Conservation (phyloP, 1,284 basidiomycete genomes). For the Moesziomyces globuligerus region DNA sequence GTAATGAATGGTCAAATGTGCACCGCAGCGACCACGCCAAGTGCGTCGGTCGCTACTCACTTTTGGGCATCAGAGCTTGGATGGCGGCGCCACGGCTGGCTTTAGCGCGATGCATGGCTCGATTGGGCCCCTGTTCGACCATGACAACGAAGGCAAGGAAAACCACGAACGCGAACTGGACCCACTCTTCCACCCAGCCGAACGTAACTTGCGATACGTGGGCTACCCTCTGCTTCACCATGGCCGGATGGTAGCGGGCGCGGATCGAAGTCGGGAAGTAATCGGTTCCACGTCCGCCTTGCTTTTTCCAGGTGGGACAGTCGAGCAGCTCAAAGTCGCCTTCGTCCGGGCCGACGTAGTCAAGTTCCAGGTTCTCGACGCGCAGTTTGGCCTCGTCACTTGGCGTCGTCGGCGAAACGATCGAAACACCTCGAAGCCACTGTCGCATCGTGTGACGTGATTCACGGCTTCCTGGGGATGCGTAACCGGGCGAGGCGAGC, state of each 20-base stretch:
- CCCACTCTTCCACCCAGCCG: conserved; percentile 58
- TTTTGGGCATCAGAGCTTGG: too few species aligned
- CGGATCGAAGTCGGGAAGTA: conserved; percentile 53
- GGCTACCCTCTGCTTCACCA: conserved; percentile 53
- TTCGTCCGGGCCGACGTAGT: conserved; percentile 24
- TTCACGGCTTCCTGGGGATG: conserved; percentile 7
- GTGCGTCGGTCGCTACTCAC: too few species aligned
- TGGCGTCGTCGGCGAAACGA: conserved; percentile 14
- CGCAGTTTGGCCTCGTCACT: not conserved
- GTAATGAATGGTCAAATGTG: too few species aligned
- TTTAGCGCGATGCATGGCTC: conserved; percentile 12
- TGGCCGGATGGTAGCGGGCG: conserved; percentile 51
- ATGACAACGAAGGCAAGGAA: conserved; percentile 59
- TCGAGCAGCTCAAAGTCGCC: conserved; percentile 55
- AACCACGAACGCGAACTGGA: conserved; percentile 54
- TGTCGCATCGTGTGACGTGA: conserved; percentile 22
- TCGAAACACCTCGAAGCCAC: conserved; percentile 27
- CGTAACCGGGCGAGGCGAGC: conserved; percentile 2
- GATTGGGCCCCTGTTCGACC: conserved; percentile 42
- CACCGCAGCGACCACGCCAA: too few species aligned
- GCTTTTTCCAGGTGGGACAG: conserved; percentile 42
- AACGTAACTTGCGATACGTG: conserved; percentile 47
- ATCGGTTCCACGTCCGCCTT: conserved; percentile 50
- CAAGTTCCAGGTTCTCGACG: conserved; percentile 1
- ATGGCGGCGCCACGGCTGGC: too few species aligned